Conservation (phyloP, 768 basidiomycete species). For the Pulveroboletus sp. region DNA sequence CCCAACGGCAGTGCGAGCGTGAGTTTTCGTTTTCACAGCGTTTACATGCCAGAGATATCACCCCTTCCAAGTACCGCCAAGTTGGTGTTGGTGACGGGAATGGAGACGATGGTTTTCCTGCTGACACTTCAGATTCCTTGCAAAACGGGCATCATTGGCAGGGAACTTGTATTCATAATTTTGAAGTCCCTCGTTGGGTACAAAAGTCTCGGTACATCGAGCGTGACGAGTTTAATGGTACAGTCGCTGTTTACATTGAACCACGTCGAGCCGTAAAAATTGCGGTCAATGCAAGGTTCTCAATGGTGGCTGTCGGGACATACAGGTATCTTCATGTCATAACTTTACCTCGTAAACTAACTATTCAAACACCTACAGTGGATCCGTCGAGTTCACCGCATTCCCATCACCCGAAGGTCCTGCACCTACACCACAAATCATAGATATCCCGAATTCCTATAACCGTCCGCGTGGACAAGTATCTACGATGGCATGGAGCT, state of each 20-base stretch:
- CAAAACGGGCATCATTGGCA: conserved; percentile 47
- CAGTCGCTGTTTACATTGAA: conserved; percentile 50
- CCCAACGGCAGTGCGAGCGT: conserved; percentile 45
- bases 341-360: background rate
- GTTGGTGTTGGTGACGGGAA: conserved; percentile 3
- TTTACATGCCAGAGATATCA: conserved; percentile 3
- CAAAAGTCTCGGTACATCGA: conserved; percentile 69
- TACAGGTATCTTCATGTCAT: conserved; percentile 43
- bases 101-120: conserved; percentile 4
- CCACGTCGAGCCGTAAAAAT: conserved; percentile 63
- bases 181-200: conserved; percentile 73
- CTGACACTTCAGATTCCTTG: conserved; percentile 4
- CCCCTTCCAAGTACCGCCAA: conserved; percentile 8
- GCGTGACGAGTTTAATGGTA: conserved; percentile 35
- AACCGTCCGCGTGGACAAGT: conserved; percentile 60
- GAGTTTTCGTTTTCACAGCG: background rate
- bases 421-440: conserved; percentile 55
- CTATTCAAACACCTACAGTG: conserved; percentile 38
- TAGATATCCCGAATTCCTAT: conserved; percentile 63
- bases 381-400: conserved; percentile 61
- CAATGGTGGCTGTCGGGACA: conserved; percentile 78
- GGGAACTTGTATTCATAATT: conserved; percentile 78
- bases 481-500: conserved; percentile 82
- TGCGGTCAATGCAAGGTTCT: conserved; percentile 78
- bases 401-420: conserved; percentile 65